Base-by-base conservation (phyloP, 192 early-diverging fungal genomes). In the Coemansia sp. region DNA sequence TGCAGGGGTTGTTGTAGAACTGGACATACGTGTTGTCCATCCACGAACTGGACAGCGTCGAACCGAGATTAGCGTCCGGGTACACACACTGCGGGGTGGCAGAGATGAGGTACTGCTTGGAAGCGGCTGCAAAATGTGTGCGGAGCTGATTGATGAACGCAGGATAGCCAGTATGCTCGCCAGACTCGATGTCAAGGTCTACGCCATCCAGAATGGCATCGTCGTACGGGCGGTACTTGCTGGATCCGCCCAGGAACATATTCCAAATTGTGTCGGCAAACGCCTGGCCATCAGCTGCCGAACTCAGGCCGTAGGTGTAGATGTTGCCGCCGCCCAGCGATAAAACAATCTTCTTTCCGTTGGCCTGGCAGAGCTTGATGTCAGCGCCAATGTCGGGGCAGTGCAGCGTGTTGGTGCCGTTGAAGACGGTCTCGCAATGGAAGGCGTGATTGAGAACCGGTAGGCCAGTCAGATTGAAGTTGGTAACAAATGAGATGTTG, bases 1-100 rank as follows among this genome's bases (percentile, higher is more conserved):
- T 83, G 64, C 91, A 93, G 45, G 86, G 90, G 67, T 93, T 93
- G 84, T 93, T 93, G 82, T 93, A 93, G 64, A 90, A 93, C 73
- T 93, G 91, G 1, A 93, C 85, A 71, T 86, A 89, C 24, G 89
- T 65, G 83, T 89, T 84, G 60, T 90, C 88, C 9, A 88, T 76
- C 77, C 86, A 88, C 3, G 88, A 82, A 11, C 74, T 72, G 11
- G 86, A 74, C 8, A 90, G 61, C 4, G 84, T 82, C 15, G 70
- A 68, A 1, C 87, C 86, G 0, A 93, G 71, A 56, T 89, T 87
- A 3, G 81, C 81, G 76, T 93, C 88, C 0, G 90, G 87, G 52
- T 84, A 91, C 3, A 89, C 86, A 49, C 91, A 93, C 69, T 93
- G 91, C 0, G 91, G 91, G 1, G 89, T 89, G 1, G 87, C 86